A percentile compares a stretch with the other conserved stretches of the same genome.
These are phyloP conservation scores for Warburgia ugandensis DNA, from an alignment of 164 flowering plant species.

Conservation along the genomic window DNA sequence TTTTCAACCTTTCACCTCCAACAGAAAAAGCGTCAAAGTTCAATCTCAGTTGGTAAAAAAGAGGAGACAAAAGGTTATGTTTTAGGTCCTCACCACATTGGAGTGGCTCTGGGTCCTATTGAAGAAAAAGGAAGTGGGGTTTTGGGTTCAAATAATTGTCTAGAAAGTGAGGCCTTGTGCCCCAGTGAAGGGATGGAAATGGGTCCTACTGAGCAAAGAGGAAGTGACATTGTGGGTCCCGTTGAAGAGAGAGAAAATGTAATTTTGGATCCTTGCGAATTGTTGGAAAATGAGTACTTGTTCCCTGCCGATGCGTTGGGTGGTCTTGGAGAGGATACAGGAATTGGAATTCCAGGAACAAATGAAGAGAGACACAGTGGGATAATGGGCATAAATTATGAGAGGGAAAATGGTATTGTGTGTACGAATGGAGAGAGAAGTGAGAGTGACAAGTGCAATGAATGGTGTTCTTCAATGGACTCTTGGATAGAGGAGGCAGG, in stretches of 20 bases:
- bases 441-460: constrained; percentile 2
- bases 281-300: neutral
- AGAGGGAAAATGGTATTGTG: neutral
- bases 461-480: constrained; percentile 6
- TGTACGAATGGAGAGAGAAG: constrained; percentile 10
- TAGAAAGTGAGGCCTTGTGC: neutral
- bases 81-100: neutral
- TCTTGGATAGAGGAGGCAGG: constrained; percentile 5
- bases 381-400: no score
- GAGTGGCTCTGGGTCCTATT: neutral
- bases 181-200: neutral
- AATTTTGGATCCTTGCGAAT: neutral
- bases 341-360: no score
- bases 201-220: constrained; percentile 5
- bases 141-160: neutral
- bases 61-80: constrained; percentile 2
- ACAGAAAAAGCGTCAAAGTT: neutral
- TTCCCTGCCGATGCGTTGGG: neutral
- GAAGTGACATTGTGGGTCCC: constrained; percentile 12
- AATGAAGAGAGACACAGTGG: no score
- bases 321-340: neutral
- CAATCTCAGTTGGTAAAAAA: neutral
- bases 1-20: constrained; percentile 4
- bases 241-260: constrained; percentile 13
- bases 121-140: constrained; percentile 1